Evolutionary conservation across 441 rosid species (phyloP).

Genomic region (Brassica balearica): DNA sequence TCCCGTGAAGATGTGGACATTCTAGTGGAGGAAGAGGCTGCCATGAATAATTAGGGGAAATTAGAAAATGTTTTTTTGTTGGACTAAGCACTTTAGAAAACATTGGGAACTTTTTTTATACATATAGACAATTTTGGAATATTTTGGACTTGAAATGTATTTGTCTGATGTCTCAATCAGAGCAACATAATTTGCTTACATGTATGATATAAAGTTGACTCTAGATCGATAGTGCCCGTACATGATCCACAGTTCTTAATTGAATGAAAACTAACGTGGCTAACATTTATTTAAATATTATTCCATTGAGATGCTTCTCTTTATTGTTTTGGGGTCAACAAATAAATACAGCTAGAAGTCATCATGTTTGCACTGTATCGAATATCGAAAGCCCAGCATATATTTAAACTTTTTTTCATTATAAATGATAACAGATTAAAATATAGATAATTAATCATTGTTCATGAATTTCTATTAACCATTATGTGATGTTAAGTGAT

Average conservation of each 20-base stretch:
- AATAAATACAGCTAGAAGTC: not conserved
- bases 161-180: not conserved
- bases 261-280: not conserved
- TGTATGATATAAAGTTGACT: not conserved
- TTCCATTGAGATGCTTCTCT: not conserved
- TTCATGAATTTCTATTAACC: not conserved
- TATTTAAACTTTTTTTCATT: not conserved
- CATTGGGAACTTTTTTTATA: not conserved
- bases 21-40: not conserved
- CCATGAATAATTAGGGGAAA: not conserved
- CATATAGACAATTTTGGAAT: not conserved
- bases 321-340: not conserved
- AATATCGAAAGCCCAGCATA: not conserved
- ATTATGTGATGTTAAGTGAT: not conserved
- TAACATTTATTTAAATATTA: not conserved
- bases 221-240: not conserved
- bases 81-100: not conserved
- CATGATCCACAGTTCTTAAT: not conserved
- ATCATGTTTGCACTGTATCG: not conserved
- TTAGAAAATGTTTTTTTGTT: not conserved
- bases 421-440: not conserved
- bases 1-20: not conserved
- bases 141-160: not conserved
- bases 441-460: not conserved
- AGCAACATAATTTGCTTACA: not conserved